Base-by-base conservation (phyloP, 441 rosid genomes). In the Erysimum pusillum region DNA sequence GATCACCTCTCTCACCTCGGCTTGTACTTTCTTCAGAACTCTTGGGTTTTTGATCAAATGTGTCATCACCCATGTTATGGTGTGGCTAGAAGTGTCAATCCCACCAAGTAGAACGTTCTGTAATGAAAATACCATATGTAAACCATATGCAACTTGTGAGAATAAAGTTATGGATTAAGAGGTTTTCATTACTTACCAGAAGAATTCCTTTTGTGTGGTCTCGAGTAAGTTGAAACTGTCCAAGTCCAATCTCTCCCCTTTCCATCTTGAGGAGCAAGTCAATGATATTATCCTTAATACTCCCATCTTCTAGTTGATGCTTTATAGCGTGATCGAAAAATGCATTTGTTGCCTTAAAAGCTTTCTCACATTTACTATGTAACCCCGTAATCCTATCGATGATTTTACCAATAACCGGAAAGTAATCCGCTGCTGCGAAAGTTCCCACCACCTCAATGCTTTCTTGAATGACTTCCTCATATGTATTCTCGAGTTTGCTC, bases 41-140 rank as follows among this genome's bases (percentile, higher is more conserved):
- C 74, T 59, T 22, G 79, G 82, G 51, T 79, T 54, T 28, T 36
- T 22, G 3, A 74, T 73, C 48, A 74, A 48, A 73, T 63, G 67
- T 31, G 75, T 5, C 82, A 74, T 79, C 4, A 28, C 78, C 78
- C 82, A 79, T 36, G 73, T 70, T 9, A 74, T 8, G 0, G 65
- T 41, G 15, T 36, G 67, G 15, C 39, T 60, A 11, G 69, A 39
- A 7, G 79, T 13, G 11, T 76, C 79, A 22, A 52, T 6, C 31
- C 73, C 68, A 4, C 36, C 79, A 6, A 11, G 1, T 17, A 75
- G 71, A 34, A 74, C 3, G n/a, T 74, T 69, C 78, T 74, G 42
- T 12, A 42, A 70, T n/a, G 25, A 15, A 2, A 31, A 6, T 4
- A 39, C 1, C 0, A 6, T 6, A 49, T 9, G 11, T 31, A 13